phyloP scores from a whole-genome alignment of 176 grass and related monocot genomes.

The Cenchrus fungigraminus region DNA sequence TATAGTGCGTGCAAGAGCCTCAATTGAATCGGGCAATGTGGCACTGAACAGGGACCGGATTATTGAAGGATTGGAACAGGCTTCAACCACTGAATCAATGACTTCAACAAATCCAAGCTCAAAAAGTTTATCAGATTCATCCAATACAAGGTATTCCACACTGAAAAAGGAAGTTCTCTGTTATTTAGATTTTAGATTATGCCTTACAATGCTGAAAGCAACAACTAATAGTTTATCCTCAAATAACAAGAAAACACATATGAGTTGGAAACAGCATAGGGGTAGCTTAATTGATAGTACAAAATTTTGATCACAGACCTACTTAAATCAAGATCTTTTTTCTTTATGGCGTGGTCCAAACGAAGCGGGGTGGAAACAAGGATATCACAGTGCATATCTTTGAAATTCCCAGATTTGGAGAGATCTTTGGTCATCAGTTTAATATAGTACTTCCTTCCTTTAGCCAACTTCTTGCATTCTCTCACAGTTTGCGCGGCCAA shows the following conservation, averaged over 20 bases:
- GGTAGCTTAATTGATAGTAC: neutral
- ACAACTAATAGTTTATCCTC: neutral
- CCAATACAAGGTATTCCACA: constrained; percentile 93
- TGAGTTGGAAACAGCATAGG: neutral
- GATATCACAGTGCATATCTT: constrained; percentile 89
- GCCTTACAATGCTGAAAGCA: constrained; percentile 11
- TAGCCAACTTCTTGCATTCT: constrained; percentile 89
- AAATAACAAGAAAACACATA: constrained; percentile 18
- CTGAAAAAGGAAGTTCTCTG: constrained; percentile 51
- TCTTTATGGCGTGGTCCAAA: constrained; percentile 70
- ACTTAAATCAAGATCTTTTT: constrained; percentile 89
- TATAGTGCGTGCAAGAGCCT: constrained; percentile 86
- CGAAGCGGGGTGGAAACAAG: constrained; percentile 92
- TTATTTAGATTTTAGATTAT: constrained; percentile 13
- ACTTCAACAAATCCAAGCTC: constrained; percentile 94
- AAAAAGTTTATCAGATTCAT: constrained; percentile 98
- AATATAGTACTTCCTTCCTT: constrained; percentile 81
- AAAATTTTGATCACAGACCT: constrained; percentile 53
- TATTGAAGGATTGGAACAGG: constrained; percentile 89
- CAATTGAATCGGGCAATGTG: constrained; percentile 86
- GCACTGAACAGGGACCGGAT: constrained; percentile 87
- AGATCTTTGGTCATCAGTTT: constrained; percentile 98
- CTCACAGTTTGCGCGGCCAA: constrained; percentile 85
- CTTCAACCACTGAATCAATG: constrained; percentile 79
- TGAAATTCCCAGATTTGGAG: constrained; percentile 84